Evolutionary conservation across 176 grass and related monocot genomes (phyloP), one percentile per base, ranked within the genome.

Genomic region (Oryza glaberrima): DNA sequence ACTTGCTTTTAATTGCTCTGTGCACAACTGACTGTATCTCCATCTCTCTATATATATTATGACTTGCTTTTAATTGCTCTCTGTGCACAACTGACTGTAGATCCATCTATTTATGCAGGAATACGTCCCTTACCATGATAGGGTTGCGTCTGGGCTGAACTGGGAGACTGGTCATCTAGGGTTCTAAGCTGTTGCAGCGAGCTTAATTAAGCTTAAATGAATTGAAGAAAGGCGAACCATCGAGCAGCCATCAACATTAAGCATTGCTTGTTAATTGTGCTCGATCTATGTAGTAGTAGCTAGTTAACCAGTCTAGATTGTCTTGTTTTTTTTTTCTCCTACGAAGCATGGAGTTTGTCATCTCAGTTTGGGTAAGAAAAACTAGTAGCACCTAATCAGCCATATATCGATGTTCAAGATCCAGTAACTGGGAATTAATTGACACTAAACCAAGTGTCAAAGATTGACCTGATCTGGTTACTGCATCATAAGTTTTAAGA

Each of bases 111-210:
- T 28, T 1, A 19, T 3, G 2, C 69, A 87, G 86, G 86, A 49
- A 10, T 77, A 82, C 51, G 72, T 82, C 15, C 86, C 72, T 12
- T 82, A 87, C 86, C 56, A 82, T n/a, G 86, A 87, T 14, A 82
- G 48, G 32, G 85, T 68, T 22, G 85, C 77, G 11, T 56, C 85
- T 17, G 77, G 60, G 11, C 70, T 86, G 4, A 73, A 86, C 15
- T 86, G 85, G 85, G 85, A 86, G 77, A 30, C 70, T 15, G 85
- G 34, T 68, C 85, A 52, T 73, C 60, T 68, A 75, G 26, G 9
- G 28, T 48, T 83, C 40, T 75, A 41, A 74, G 1, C 6, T 61
- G 56, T 22, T 61, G 56, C 54, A 5, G 11, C 40, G 9, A 65
- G 52, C 54, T 54, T 30, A 30, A 75, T 34, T 23, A 25, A 28